Evolutionary conservation across 768 basidiomycete species (phyloP).

Genomic region (Tricholoma furcatifolium): DNA sequence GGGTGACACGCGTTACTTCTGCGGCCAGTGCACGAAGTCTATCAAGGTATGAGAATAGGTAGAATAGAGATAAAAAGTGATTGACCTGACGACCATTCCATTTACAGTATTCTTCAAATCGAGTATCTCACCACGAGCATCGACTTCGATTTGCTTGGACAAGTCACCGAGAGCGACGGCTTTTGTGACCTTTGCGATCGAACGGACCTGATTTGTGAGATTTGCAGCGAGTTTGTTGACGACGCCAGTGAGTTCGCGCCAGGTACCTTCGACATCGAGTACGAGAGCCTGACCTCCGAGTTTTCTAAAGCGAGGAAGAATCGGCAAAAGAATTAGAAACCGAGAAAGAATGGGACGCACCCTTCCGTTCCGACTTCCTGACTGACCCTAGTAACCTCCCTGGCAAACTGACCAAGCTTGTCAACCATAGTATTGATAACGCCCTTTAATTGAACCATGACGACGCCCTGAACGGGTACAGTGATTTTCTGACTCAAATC

Average conservation of each 20-base stretch:
- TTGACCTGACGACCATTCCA: conserved; percentile 53
- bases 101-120: conserved; percentile 72
- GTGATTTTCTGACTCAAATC: conserved; percentile 79
- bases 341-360: conserved; percentile 25
- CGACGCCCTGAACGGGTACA: conserved; percentile 73
- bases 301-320: conserved; percentile 54
- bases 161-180: conserved; percentile 91
- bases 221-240: conserved; percentile 83
- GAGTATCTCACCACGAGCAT: conserved; percentile 86
- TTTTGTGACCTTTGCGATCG: conserved; percentile 90
- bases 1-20: conserved; percentile 81
- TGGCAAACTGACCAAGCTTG: conserved; percentile 82
- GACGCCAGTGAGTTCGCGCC: conserved; percentile 80
- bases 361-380: conserved; percentile 85
- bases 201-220: conserved; percentile 75
- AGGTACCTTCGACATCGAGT: conserved; percentile 87
- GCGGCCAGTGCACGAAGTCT: conserved; percentile 66
- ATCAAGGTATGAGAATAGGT: conserved; percentile 30
- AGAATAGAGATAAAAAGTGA: not conserved
- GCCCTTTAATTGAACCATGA: conserved; percentile 81
- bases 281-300: conserved; percentile 86
- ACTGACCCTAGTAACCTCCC: conserved; percentile 84
- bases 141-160: conserved; percentile 89
- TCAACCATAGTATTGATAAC: conserved; percentile 71
- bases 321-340: not conserved